phyloP scores from a whole-genome alignment of 306 rosid genomes.

The Glycine latifolia region DNA sequence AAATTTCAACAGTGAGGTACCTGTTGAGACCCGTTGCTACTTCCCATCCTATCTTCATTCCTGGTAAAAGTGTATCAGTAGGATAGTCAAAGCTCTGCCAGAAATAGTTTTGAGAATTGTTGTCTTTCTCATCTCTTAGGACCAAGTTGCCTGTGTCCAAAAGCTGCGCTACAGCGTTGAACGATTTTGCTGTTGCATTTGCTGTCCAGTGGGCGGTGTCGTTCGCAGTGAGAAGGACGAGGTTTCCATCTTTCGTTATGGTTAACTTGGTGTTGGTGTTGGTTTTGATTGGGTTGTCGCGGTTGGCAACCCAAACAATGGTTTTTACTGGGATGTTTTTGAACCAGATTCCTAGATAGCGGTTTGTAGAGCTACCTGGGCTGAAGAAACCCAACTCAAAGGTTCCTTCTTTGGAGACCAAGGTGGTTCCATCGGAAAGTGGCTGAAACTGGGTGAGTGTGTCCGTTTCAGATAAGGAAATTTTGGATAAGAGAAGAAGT shows the following conservation, averaged over 20 bases:
- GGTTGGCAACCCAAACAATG: conserved; percentile 35
- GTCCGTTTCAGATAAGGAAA: not conserved
- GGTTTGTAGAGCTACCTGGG: conserved; percentile 30
- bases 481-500: not conserved
- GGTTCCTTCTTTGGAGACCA: conserved; percentile 35
- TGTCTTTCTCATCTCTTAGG: not conserved
- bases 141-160: conserved; percentile 18
- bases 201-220: conserved; percentile 11
- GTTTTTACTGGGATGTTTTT: not conserved
- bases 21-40: conserved; percentile 46
- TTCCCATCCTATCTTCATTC: conserved; percentile 63
- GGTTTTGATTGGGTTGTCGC: not conserved
- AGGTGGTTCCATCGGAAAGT: conserved; percentile 1
- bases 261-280: conserved; percentile 9
- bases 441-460: conserved; percentile 1
- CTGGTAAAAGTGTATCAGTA: conserved; percentile 41
- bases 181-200: not conserved
- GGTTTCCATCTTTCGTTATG: conserved; percentile 20
- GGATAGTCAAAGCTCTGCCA: conserved; percentile 43
- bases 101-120: not conserved
- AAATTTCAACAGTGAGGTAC: not conserved
- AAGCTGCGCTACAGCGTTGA: not conserved
- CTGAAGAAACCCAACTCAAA: conserved; percentile 41
- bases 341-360: conserved; percentile 41
- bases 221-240: not conserved